Evolutionary conservation across 352 stramenopile genomes (phyloP), one percentile per base, ranked within the genome.

Genomic region (Phytopythium kandeliae): DNA sequence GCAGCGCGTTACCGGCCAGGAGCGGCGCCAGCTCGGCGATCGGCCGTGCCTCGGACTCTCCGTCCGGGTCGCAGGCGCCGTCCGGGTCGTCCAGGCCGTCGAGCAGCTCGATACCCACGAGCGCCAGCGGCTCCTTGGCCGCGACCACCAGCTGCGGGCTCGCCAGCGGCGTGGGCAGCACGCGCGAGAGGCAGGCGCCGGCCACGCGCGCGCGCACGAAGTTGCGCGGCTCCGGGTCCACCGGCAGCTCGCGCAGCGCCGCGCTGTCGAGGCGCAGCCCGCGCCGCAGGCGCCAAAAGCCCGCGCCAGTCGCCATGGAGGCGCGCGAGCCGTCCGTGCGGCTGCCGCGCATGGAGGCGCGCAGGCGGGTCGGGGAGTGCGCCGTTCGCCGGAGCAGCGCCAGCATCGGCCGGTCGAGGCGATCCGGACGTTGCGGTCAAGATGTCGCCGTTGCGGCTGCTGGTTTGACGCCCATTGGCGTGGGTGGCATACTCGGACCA

Each of bases 1-100:
- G 73, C 22, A 92, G 54, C 46, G 72, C 52, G 43, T 96, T 96
- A 17, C 86, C 86, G 2, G 75, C 65, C 40, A 95, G 67, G 52
- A 78, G 70, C 40, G 74, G 65, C 22, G 75, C 63, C 12, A 91
- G 64, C 11, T 69, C 67, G 15, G 72, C 69, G 2, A 86, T 42
- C 21, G 55, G 57, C 35, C 65, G 54, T 12, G 70, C 55, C 11
- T 71, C 62, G 11, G 37, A 25, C 5, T 57, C 57, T 1, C 51
- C 42, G 19, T 44, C 42, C 6, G 51, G 57, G 26, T 47, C 40
- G 9, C 50, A 37, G 35, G 21, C 38, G 9, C 31, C 28, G n/a
- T 44, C 2, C 9, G 45, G 17, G n/a, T n/a, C n/a, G n/a, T n/a
- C n/a, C 28, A 9, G 28, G 8, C 21, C 26, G n/a, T 63, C 43